These are phyloP conservation scores for Coniosporium tulheliwenetii DNA, from an alignment of 2,329 filamentous ascomycete genomes.

Conservation along the genomic window DNA sequence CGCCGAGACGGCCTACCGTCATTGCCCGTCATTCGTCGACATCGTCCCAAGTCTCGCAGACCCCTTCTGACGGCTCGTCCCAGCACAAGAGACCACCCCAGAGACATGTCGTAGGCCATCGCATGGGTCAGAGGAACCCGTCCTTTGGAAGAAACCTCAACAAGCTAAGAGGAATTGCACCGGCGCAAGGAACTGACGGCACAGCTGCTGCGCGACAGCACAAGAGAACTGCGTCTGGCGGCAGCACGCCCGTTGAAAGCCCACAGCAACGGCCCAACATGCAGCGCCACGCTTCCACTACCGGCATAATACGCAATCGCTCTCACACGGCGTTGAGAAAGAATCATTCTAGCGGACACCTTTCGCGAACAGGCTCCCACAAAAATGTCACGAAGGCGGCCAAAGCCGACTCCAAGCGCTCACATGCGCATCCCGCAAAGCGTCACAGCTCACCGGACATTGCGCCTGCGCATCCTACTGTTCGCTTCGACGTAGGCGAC, in stretches of 20 bases:
- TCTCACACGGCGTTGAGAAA: conserved; percentile 19
- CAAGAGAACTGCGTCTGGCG: conserved; percentile 20
- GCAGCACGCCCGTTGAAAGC: conserved; percentile 15
- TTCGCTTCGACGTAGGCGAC: conserved; percentile 23
- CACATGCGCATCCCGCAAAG: conserved; percentile 7
- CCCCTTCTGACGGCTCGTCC: conserved; percentile 1
- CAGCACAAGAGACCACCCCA: conserved; percentile 4
- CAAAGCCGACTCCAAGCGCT: conserved; percentile 15
- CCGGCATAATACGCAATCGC: not conserved
- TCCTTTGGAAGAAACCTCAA: conserved; percentile 26
- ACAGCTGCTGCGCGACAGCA: conserved; percentile 15
- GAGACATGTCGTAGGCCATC: conserved; percentile 23
- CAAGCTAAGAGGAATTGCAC: conserved; percentile 20
- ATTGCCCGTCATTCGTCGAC: no score
- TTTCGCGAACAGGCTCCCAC: conserved; percentile 22
- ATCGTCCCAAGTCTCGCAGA: no score
- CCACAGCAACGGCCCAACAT: conserved; percentile 16
- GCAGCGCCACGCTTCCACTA: conserved; percentile 26
- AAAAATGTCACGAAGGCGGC: conserved; percentile 22
- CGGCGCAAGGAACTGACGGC: conserved; percentile 12
- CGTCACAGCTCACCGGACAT: conserved; percentile 9
- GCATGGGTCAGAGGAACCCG: conserved; percentile 20
- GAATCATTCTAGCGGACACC: conserved; percentile 29
- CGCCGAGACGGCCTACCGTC: no score
- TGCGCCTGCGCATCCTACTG: conserved; percentile 14